Conservation (phyloP, 441 rosid species). For the Hura crepitans region DNA sequence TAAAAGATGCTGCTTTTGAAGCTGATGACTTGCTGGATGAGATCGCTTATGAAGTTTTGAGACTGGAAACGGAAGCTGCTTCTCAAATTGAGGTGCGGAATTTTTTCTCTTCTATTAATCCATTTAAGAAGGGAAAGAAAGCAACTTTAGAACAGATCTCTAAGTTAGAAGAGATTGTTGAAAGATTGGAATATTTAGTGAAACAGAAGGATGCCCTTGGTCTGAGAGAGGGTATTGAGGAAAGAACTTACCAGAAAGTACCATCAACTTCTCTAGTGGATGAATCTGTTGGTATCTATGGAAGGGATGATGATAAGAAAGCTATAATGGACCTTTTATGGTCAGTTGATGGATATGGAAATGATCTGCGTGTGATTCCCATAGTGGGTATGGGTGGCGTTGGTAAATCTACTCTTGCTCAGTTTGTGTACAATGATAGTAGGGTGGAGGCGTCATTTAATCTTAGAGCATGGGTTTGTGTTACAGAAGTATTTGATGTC, state of each 20-base stretch:
- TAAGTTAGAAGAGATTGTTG: conserved; percentile 2
- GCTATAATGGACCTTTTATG: conserved; percentile 16
- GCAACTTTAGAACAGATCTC: not conserved
- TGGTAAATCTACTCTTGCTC: conserved; percentile 34
- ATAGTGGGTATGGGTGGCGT: conserved; percentile 33
- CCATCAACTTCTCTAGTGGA: conserved; percentile 16
- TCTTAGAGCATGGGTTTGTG: conserved; percentile 27
- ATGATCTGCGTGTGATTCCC: conserved; percentile 24
- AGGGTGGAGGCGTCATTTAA: conserved; percentile 15
- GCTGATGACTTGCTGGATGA: conserved; percentile 43
- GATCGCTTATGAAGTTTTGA: conserved; percentile 18
- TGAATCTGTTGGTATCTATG: conserved; percentile 17
- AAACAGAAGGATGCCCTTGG: conserved; percentile 17
- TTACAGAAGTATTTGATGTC: conserved; percentile 21
- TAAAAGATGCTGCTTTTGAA: conserved; percentile 32
- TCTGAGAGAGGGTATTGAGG: conserved; percentile 11
- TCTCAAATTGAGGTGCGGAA: conserved; percentile 4
- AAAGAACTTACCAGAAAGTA: not conserved
- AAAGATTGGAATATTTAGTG: conserved; percentile 19
- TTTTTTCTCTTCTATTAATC: not conserved
- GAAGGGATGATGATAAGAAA: conserved; percentile 25
- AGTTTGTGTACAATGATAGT: conserved; percentile 22
- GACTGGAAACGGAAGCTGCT: conserved; percentile 10
- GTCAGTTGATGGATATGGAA: not conserved
- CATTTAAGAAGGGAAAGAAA: not conserved